These are phyloP conservation scores for Lachnellula hyalina DNA, from an alignment of 2,329 filamentous ascomycete species.

Conservation along the genomic window DNA sequence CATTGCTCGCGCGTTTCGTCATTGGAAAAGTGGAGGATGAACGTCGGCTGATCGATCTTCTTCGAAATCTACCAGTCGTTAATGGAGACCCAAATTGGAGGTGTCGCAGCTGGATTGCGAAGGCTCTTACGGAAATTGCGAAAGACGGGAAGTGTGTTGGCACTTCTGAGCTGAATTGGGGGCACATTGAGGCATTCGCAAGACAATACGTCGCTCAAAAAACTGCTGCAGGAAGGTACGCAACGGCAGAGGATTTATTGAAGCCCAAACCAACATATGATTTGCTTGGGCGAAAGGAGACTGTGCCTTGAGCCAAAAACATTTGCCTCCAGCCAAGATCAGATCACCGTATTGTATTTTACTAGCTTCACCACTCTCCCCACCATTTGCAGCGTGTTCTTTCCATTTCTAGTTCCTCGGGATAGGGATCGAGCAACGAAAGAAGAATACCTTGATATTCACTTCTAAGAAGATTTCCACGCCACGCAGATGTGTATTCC, in stretches of 20 bases:
- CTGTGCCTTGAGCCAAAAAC: neutral
- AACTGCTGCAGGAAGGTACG: conserved; percentile 15
- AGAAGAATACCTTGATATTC: conserved; percentile 30
- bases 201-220: conserved; percentile 2
- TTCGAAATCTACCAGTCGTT: no score
- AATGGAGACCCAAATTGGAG: no score
- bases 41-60: no score
- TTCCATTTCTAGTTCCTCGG: conserved; percentile 38
- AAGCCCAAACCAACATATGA: conserved; percentile 6
- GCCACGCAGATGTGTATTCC: conserved; percentile 24
- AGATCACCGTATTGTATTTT: no score
- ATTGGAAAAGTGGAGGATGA: no score
- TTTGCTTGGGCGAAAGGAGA: conserved; percentile 3
- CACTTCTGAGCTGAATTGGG: conserved; percentile 1
- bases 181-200: neutral
- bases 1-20: no score
- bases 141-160: no score
- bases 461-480: conserved; percentile 28
- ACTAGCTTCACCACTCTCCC: conserved; percentile 26
- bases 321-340: no score
- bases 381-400: conserved; percentile 34
- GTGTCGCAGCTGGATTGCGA: no score
- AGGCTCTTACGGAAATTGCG: no score
- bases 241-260: neutral
- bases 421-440: conserved; percentile 35